A percentile compares a stretch with the other conserved stretches of the same genome.
phyloP scores from a whole-genome alignment of 495 filamentous ascomycete genomes.

The Penicillium nucicola region DNA sequence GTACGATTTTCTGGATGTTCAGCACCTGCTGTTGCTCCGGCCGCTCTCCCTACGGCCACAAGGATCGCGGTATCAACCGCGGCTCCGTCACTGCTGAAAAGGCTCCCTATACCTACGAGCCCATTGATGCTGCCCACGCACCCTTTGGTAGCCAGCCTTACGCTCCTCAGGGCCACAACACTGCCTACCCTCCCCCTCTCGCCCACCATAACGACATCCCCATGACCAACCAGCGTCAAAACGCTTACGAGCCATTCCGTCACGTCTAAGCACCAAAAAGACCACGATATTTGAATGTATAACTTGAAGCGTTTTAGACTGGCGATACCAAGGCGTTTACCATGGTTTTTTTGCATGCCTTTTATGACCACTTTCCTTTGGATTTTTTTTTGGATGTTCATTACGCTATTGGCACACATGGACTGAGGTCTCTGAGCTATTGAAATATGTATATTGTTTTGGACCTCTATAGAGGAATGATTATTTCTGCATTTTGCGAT shows the following conservation, averaged over 20 bases:
- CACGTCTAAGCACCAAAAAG: conserved; percentile 33
- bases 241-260: conserved; percentile 46
- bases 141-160: conserved; percentile 16
- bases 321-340: conserved; percentile 25
- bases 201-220: conserved; percentile 20
- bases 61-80: conserved; percentile 16
- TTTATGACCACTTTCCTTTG: conserved; percentile 5
- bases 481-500: background rate
- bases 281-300: conserved; percentile 3
- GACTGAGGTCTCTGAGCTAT: background rate
- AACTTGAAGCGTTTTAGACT: conserved; percentile 22
- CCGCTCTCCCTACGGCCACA: conserved; percentile 46
- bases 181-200: conserved; percentile 28
- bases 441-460: background rate
- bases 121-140: conserved; percentile 31
- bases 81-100: conserved; percentile 43
- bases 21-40: conserved; percentile 86
- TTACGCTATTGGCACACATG: background rate
- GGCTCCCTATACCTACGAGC: conserved; percentile 51
- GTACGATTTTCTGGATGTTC: conserved; percentile 83
- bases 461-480: background rate
- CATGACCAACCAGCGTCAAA: conserved; percentile 24
- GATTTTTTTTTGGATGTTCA: conserved; percentile 15
- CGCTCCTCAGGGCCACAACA: conserved; percentile 16
- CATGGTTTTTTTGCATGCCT: conserved; percentile 7